Base-by-base conservation (phyloP, 805 yeast species). In the Saccharomycopsis malanga region DNA sequence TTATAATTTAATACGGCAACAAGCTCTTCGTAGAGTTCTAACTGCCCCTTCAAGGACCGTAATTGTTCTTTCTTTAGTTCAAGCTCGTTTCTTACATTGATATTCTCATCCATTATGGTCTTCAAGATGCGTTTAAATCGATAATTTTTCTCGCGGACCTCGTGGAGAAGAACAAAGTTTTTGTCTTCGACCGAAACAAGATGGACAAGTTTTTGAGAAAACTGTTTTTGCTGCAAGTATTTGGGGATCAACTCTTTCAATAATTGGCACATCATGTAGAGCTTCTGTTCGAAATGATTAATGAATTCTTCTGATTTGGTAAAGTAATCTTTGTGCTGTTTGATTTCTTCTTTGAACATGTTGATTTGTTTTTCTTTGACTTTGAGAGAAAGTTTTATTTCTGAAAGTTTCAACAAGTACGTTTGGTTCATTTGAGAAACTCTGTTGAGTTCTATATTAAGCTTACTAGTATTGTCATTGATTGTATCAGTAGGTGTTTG, bases 11-110 rank as follows among this genome's bases (percentile, higher is more conserved):
- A 30, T n/a, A 50, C 51, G 14, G 15, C 20, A 15, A 50, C 36
- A 17, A 47, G 32, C 12, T 50, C 54, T 21, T 47, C 52, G 18
- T 45, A 47, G 29, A 50, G 34, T 6, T 21, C 27, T 10, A 41
- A 4, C 30, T 50, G 52, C 17, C 42, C 20, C 15, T 44, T 50
- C 2, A 47, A 42, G 14, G 36, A 22, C 4, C 18, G 17, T 4
- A 42, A 7, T 30, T 50, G 52, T 21, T 40, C 48, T 24, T 3
- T 21, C 24, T 22, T 24, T n/a, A 47, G 4, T 15, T 39, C 46
- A 18, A 47, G 37, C 20, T 50, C 49, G 21, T 44, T 37, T 24
- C 38, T 48, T n/a, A 50, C 21, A 6, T 18, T 34, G 4, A 39
- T 10, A 30, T 50, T 47, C 17, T 50, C 54, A 4, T 49, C 42